Evolutionary conservation across 768 basidiomycete species (phyloP), one percentile per base, ranked within the genome.

Genomic region (Coprinopsis sp.): DNA sequence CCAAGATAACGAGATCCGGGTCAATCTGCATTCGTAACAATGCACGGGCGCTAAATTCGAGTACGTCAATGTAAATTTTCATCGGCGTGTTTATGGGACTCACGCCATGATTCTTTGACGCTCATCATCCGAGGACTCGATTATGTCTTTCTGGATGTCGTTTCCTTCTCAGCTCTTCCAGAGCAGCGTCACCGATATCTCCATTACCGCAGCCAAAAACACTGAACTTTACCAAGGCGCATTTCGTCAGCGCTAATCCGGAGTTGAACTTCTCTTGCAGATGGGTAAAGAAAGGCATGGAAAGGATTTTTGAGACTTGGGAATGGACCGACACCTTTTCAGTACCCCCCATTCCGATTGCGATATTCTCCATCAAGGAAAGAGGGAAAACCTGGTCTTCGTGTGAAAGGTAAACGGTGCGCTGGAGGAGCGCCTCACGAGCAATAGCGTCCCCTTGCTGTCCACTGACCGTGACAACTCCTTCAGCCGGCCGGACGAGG

Each of bases 321-420:
- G 13, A 11, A 11, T 14, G 24, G 30, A 30, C 19, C 18, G 23
- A 29, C 3, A 7, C 28, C 3, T 8, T 37, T 28, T 16, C 18
- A 27, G 33, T 23, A 12, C 55, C 37, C 14, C 47, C 51, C 13
- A 57, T 28, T 3, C 64, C 64, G 54, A 68, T 59, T 13, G 56
- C 19, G 33, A 71, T 56, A 41, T 69, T 70, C 38, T 69, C 62
- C 27, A 47, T 49, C 13, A 68, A 33, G 1, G 65, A 62, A 8
- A 70, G 45, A 5, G 68, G 57, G 56, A 67, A 58, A 51, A 69
- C 50, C 46, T 63, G 36, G 50, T 72, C 62, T 4, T 69, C 58
- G 51, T 77, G 76, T 1, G 63, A 62, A 3, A 78, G 59, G 38
- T 69, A 69, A 3, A 74, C 70, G 25, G 67, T 75, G 3, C 64